Evolutionary conservation across 768 basidiomycete genomes (phyloP), one percentile per base, ranked within the genome.

Genomic region (Phlebiopsis gigantea): DNA sequence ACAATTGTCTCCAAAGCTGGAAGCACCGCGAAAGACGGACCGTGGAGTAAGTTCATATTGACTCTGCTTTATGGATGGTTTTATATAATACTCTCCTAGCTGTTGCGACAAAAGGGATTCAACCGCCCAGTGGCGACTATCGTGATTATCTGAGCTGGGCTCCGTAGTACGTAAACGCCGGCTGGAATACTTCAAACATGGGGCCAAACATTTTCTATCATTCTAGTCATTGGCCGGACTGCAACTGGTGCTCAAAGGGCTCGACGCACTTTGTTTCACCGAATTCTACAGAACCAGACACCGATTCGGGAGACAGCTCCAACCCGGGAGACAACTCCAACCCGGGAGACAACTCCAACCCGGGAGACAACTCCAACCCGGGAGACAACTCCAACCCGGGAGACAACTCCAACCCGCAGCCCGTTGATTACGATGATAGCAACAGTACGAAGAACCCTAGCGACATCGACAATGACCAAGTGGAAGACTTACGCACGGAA

Each of bases 71-170:
- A 50, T 8, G 25, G 17, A 31, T 26, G 21, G 45, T 28, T 28
- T 17, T 46, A 31, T 6, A 48, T 22, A 25, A 24, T 53, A 24
- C 28, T 41, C 17, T 41, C 49, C 34, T 61, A 78, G 79, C 69
- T 51, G 63, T 80, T 30, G 69, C 69, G 29, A 73, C 71, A 34
- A 60, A 67, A 22, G 63, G 61, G 31, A 62, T 70, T 25, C 48
- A 57, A 15, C 68, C 77, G 24, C 74, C 77, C 1, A 73, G 69
- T 58, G 71, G 71, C 1, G 63, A 81, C 57, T 43, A 65, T 7
- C 74, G 72, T 34, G 81, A 82, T 64, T 83, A 82, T 62, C 64
- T 82, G 54, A 81, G 79, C 58, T 82, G 77, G 76, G 81, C 80
- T 17, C 82, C 82, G 2, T 83, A 83, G 81, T 82, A 62, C 65